phyloP scores from a whole-genome alignment of 495 filamentous ascomycete species.

The Lophiotrema nucula region DNA sequence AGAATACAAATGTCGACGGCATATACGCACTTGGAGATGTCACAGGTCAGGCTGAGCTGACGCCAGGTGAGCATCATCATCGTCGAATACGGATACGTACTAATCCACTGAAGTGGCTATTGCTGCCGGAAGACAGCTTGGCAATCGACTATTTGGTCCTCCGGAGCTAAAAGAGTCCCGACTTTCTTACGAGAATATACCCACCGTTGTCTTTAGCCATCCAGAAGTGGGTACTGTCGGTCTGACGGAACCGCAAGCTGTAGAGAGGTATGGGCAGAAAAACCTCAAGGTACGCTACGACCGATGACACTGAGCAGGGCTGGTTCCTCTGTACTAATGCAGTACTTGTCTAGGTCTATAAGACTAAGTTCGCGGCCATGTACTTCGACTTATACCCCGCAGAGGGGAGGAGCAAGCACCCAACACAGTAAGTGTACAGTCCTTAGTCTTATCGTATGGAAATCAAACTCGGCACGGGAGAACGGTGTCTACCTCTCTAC shows the following conservation, averaged over 20 bases:
- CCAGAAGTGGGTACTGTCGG: constrained; percentile 59
- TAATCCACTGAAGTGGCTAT: constrained; percentile 49
- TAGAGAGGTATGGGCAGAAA: constrained; percentile 53
- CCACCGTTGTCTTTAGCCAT: constrained; percentile 61
- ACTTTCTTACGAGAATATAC: constrained; percentile 58
- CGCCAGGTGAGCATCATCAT: constrained; percentile 42
- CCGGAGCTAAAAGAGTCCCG: constrained; percentile 50
- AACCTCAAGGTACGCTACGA: constrained; percentile 51
- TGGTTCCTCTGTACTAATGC: background rate
- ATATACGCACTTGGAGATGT: constrained; percentile 63
- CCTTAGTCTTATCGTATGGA: background rate
- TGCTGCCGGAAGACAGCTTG: constrained; percentile 58
- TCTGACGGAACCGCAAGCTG: constrained; percentile 57
- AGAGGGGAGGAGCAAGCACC: constrained; percentile 57
- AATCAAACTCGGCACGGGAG: background rate
- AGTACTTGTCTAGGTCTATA: constrained; percentile 44
- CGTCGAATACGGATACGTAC: background rate
- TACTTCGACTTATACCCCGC: constrained; percentile 53
- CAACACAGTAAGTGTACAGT: constrained; percentile 46
- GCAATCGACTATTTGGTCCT: constrained; percentile 58
- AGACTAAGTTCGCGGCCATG: constrained; percentile 58
- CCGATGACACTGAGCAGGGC: too few species aligned
- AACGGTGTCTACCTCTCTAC: background rate
- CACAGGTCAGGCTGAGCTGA: constrained; percentile 58
- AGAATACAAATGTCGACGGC: constrained; percentile 56